phyloP scores from a whole-genome alignment of 495 filamentous ascomycete genomes.

The Hypoxylon lienhwacheense region DNA sequence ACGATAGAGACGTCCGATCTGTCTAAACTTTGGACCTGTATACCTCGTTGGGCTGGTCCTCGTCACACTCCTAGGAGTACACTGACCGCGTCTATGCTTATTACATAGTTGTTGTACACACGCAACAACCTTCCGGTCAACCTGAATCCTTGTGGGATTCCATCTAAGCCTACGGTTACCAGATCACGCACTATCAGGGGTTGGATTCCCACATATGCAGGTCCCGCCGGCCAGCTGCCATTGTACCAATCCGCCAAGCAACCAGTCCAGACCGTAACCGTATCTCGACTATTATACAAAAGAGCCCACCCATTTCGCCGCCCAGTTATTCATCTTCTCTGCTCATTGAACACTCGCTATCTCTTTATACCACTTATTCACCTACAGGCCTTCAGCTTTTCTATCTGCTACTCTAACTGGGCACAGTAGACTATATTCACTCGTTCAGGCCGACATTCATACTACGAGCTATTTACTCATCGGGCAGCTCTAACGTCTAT shows the following conservation, averaged over 20 bases:
- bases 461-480: conserved; percentile 18
- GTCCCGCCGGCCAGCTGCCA: conserved; percentile 23
- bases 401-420: conserved; percentile 4
- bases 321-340: conserved; percentile 6
- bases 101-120: conserved; percentile 13
- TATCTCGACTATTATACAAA: conserved; percentile 25
- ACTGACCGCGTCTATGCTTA: conserved; percentile 18
- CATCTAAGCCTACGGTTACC: conserved; percentile 19
- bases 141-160: not conserved
- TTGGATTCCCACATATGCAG: conserved; percentile 19
- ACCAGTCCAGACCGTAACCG: conserved; percentile 19
- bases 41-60: conserved; percentile 2
- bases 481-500: not conserved
- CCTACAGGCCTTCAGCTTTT: conserved; percentile 2
- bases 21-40: conserved; percentile 4
- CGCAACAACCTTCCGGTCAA: conserved; percentile 16
- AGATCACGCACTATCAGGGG: conserved; percentile 6
- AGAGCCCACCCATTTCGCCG: conserved; percentile 11
- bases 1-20: conserved; percentile 8
- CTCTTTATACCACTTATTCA: not conserved
- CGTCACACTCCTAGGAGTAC: conserved; percentile 7
- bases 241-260: conserved; percentile 16
- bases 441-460: conserved; percentile 12
- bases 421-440: conserved; percentile 11
- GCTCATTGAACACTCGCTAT: conserved; percentile 6